Evolutionary conservation across 2,329 filamentous ascomycete genomes (phyloP).

Genomic region (Cercospora janseana): DNA sequence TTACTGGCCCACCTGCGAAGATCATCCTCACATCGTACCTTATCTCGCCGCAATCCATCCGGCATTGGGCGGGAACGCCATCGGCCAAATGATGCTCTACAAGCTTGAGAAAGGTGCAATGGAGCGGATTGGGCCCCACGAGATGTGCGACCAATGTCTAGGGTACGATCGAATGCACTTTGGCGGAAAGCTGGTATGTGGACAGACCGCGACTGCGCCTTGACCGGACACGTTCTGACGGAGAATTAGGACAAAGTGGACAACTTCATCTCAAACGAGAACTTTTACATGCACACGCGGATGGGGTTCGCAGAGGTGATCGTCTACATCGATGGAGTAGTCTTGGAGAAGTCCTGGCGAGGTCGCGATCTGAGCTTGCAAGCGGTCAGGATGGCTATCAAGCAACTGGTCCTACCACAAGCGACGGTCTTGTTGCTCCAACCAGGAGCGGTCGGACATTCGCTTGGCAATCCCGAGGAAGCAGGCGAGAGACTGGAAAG

Average conservation of each 20-base stretch:
- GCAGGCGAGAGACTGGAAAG: constrained; percentile 22
- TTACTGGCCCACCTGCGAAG: too few relatives aligned
- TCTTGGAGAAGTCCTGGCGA: constrained; percentile 8
- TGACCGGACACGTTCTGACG: constrained; percentile 15
- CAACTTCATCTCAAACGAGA: constrained; percentile 26
- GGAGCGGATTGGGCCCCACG: too few relatives aligned
- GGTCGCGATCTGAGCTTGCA: constrained; percentile 15
- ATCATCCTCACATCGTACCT: too few relatives aligned
- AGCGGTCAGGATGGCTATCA: constrained; percentile 15
- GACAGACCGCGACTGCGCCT: too few relatives aligned
- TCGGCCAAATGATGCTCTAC: too few relatives aligned
- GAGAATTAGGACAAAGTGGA: constrained; percentile 25
- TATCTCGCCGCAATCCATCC: too few relatives aligned
- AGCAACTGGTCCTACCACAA: constrained; percentile 1
- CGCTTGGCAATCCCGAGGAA: constrained; percentile 1
- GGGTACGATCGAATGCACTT: too few relatives aligned
- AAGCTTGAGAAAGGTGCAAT: too few relatives aligned
- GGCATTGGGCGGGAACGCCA: too few relatives aligned
- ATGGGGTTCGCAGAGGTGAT: constrained; percentile 13
- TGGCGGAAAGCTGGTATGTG: too few relatives aligned
- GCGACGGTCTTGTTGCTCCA: constrained; percentile 22
- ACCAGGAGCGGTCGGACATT: constrained; percentile 17
- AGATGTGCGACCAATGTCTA: too few relatives aligned
- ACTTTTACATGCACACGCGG: constrained; percentile 10
- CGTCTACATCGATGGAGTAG: constrained; percentile 8